These are phyloP conservation scores for Yarrowia yakushimensis DNA, from an alignment of 805 yeast genomes.

Conservation along the genomic window DNA sequence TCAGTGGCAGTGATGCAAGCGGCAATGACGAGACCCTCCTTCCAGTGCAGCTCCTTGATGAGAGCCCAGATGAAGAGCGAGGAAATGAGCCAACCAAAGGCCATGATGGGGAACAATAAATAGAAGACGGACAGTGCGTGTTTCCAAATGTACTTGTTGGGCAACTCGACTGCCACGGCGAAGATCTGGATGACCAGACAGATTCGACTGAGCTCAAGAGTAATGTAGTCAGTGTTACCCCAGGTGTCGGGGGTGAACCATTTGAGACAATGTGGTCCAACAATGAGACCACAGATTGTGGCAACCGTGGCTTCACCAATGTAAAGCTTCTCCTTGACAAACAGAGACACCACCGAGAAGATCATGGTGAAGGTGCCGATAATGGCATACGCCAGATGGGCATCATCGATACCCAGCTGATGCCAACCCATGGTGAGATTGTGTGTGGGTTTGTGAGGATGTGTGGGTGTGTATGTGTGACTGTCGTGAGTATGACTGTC, in stretches of 20 bases:
- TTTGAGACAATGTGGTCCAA: slow-evolving; percentile 80
- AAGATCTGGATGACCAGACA: slow-evolving; percentile 85
- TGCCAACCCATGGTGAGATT: slow-evolving; percentile 5
- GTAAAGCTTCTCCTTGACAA: slow-evolving; percentile 77
- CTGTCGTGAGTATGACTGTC: neutral
- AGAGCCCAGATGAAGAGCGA: slow-evolving; percentile 76
- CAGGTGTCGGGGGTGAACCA: slow-evolving; percentile 82
- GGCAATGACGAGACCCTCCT: slow-evolving; percentile 67
- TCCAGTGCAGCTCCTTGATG: slow-evolving; percentile 67
- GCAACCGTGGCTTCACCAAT: slow-evolving; percentile 93
- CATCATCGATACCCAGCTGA: slow-evolving; percentile 44
- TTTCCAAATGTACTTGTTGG: slow-evolving; percentile 78
- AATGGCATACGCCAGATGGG: slow-evolving; percentile 86
- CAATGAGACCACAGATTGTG: slow-evolving; percentile 74
- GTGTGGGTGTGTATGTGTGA: neutral
- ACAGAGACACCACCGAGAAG: slow-evolving; percentile 75
- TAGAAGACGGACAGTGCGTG: slow-evolving; percentile 77
- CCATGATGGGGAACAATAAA: slow-evolving; percentile 82
- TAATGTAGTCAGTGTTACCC: slow-evolving; percentile 81
- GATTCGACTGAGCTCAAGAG: slow-evolving; percentile 77
- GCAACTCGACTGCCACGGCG: slow-evolving; percentile 92
- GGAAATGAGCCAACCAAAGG: slow-evolving; percentile 80
- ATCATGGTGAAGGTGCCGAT: slow-evolving; percentile 77
- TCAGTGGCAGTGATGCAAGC: slow-evolving; percentile 95
- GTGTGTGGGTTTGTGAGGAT: neutral